Conservation (phyloP, 78 protist genomes). For the Tieghemostelium lacteum region DNA sequence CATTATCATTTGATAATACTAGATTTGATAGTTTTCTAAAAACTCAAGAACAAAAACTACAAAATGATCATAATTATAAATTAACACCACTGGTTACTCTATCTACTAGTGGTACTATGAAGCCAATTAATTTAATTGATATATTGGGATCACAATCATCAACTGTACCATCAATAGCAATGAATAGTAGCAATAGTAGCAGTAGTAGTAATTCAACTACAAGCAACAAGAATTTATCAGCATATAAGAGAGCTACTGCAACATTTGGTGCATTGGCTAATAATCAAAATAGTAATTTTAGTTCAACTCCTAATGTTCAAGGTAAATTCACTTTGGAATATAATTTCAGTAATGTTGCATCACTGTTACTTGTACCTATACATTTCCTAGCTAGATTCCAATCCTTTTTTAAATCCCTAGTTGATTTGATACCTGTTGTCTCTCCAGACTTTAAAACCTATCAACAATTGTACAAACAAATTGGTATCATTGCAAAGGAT, state of each 20-base stretch:
- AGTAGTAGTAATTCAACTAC: not conserved
- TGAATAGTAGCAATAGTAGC: not conserved
- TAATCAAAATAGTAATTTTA: not conserved
- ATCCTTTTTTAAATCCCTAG: slow-evolving; percentile 3
- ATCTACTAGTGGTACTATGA: slow-evolving; percentile 1
- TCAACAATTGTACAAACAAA: slow-evolving; percentile 11
- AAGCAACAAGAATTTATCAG: not conserved
- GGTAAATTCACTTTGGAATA: slow-evolving; percentile 43
- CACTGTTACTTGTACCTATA: slow-evolving; percentile 54
- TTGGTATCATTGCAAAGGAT: slow-evolving; percentile 23
- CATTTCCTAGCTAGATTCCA: slow-evolving; percentile 64
- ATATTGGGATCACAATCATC: slow-evolving; percentile 36
- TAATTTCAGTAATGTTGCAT: slow-evolving; percentile 24
- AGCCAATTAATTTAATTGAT: slow-evolving; percentile 42
- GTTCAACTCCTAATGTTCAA: not conserved
- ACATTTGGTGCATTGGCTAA: not conserved
- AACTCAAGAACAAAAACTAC: slow-evolving; percentile 30
- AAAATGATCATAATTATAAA: slow-evolving; percentile 14
- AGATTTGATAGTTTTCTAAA: slow-evolving; percentile 61
- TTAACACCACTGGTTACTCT: slow-evolving; percentile 13
- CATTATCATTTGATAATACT: slow-evolving; percentile 48
- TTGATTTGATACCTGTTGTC: slow-evolving; percentile 16
- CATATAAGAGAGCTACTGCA: not conserved
- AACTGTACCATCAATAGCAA: not conserved
- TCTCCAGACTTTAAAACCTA: slow-evolving; percentile 28